Base-by-base conservation (phyloP, 2,329 filamentous ascomycete species). In the Elsinoe ampelina region DNA sequence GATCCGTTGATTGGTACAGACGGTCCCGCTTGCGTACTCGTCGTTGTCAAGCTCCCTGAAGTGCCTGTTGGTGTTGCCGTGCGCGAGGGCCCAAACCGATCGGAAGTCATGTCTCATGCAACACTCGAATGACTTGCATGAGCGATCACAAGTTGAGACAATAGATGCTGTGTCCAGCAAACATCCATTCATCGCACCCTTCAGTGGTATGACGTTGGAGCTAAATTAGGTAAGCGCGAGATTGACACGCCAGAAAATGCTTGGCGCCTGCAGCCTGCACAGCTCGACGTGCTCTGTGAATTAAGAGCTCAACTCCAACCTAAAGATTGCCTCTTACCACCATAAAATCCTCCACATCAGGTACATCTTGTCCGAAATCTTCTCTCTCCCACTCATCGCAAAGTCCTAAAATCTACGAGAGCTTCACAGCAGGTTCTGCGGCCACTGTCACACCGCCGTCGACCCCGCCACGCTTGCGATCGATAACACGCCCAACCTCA, bases 31-130 rank as follows among this genome's bases (percentile, higher is more conserved):
- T 62, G 55, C 35, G 65, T 66, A 47, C 63, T 59, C 22, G 64
- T 60, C 45, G 68, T 62, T 13, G 68, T 70, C 57, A 68, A 64
- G 39, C 64, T 67, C 61, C 68, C 67, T 13, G 61, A 61, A 5
- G 63, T 66, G 22, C 57, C 57, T 13, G 58, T 61, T 6, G 65
- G 63, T 30, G 63, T 62, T 30, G 64, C 63, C 36, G 64, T 62
- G 19, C 59, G 52, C 30, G 43, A 56, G 10, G 52, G 48, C 30
- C 13, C 42, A 30, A 39, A 35, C 5, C 54, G 41, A 42, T 52
- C 26, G 5, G 56, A 48, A 32, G 58, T 35, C 58, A 60, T 60
- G 55, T 19, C 52, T 42, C 7, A 5, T 13, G 13, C 15, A 50
- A 10, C 5, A 4, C 5, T 26, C 26, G 26, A 35, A 50, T 15